These are phyloP conservation scores for Fusarium sp. DNA, from an alignment of 2,329 filamentous ascomycete genomes.

Conservation along the genomic window DNA sequence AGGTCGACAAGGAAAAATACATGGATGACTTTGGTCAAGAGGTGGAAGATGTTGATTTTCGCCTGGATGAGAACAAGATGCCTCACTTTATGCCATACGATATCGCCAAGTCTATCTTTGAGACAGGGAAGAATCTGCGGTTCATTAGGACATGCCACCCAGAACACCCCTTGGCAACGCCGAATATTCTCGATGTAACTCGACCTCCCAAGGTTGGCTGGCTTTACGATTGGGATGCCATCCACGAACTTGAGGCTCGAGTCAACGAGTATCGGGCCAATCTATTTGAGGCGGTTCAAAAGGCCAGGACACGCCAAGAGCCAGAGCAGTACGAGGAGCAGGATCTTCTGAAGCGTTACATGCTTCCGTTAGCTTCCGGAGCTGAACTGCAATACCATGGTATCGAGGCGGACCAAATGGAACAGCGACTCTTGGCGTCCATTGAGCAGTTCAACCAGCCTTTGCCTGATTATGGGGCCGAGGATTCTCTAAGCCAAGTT, in stretches of 20 bases:
- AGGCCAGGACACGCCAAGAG: slow-evolving; percentile 8
- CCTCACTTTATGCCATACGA: slow-evolving; percentile 79
- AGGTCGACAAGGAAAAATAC: slow-evolving; percentile 64
- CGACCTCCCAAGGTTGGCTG: slow-evolving; percentile 71
- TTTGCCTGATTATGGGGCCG: slow-evolving; percentile 31
- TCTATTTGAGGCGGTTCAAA: slow-evolving; percentile 42
- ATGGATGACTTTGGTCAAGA: slow-evolving; percentile 70
- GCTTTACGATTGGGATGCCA: slow-evolving; percentile 78
- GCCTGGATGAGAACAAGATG: slow-evolving; percentile 73
- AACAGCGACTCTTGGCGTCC: slow-evolving; percentile 61
- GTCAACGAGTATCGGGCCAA: slow-evolving; percentile 56
- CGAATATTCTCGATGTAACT: slow-evolving; percentile 58
- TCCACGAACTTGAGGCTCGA: slow-evolving; percentile 71
- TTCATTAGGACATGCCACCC: slow-evolving; percentile 79
- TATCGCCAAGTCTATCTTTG: slow-evolving; percentile 78
- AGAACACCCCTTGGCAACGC: slow-evolving; percentile 73
- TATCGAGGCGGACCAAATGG: slow-evolving; percentile 58
- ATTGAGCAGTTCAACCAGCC: slow-evolving; percentile 58
- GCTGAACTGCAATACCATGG: slow-evolving; percentile 60
- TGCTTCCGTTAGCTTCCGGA: not conserved
- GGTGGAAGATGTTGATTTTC: slow-evolving; percentile 68
- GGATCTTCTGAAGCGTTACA: not conserved
- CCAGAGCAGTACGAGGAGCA: not conserved
- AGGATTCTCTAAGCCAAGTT: slow-evolving; percentile 55
- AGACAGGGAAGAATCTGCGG: slow-evolving; percentile 80